phyloP scores from a whole-genome alignment of 768 basidiomycete genomes.

The Brasilioporus rufonigricans region DNA sequence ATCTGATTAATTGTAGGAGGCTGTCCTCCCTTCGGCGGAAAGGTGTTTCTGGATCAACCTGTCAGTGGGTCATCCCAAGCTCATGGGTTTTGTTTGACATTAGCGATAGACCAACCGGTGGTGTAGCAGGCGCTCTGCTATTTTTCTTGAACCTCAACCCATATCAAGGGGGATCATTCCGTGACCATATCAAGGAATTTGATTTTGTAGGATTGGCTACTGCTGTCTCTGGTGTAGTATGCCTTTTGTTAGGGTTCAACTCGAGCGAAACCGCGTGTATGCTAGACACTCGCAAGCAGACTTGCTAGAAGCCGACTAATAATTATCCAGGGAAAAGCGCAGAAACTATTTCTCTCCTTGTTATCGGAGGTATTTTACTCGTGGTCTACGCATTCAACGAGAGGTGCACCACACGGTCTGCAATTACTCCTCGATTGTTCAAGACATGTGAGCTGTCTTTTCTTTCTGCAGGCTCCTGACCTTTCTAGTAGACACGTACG shows the following conservation, averaged over 20 bases:
- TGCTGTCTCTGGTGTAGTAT: slow-evolving; percentile 35
- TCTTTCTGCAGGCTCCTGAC: background rate
- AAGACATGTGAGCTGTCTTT: slow-evolving; percentile 17
- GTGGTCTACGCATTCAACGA: slow-evolving; percentile 34
- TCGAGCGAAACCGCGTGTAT: slow-evolving; percentile 33
- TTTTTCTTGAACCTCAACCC: slow-evolving; percentile 38
- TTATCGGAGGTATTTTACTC: slow-evolving; percentile 33
- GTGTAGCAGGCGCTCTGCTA: slow-evolving; percentile 29
- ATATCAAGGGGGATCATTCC: slow-evolving; percentile 31
- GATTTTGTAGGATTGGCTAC: slow-evolving; percentile 40
- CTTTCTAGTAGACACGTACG: slow-evolving; percentile 37
- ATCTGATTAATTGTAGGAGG: background rate
- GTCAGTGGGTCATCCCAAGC: slow-evolving; percentile 15
- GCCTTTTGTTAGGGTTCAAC: slow-evolving; percentile 40
- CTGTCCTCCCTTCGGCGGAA: slow-evolving; percentile 3
- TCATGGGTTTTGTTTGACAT: background rate
- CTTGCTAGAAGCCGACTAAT: background rate
- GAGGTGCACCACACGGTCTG: slow-evolving; percentile 30
- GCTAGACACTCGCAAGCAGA: background rate
- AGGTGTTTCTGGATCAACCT: slow-evolving; percentile 39
- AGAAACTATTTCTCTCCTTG: slow-evolving; percentile 38
- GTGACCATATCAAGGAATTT: slow-evolving; percentile 34
- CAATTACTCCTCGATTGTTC: slow-evolving; percentile 40
- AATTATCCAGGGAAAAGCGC: slow-evolving; percentile 25
- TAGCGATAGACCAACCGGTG: slow-evolving; percentile 34